phyloP scores from a whole-genome alignment of 208 protist genomes.

The Trypanosomatidae sp. region DNA sequence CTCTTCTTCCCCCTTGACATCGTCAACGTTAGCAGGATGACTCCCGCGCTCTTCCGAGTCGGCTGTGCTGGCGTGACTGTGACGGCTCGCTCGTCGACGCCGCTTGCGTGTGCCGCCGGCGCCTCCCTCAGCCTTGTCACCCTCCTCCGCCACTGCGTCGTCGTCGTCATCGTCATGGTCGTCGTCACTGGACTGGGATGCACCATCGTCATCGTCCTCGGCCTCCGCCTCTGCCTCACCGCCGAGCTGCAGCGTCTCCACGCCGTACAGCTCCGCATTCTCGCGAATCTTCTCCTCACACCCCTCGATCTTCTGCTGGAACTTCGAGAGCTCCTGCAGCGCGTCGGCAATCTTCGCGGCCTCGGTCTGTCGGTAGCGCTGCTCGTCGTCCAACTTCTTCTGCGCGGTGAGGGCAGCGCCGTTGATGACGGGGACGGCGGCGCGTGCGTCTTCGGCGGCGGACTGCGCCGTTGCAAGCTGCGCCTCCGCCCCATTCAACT shows the following conservation, averaged over 20 bases:
- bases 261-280: conserved; percentile 85
- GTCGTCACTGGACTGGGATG: too few relatives aligned
- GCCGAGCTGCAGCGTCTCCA: conserved; percentile 64
- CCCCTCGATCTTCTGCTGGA: conserved; percentile 86
- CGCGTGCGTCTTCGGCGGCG: conserved; percentile 47
- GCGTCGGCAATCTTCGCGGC: conserved; percentile 75
- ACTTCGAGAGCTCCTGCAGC: conserved; percentile 83
- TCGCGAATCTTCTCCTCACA: conserved; percentile 86
- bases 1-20: too few relatives aligned
- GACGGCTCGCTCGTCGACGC: too few relatives aligned
- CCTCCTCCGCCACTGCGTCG: too few relatives aligned
- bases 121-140: too few relatives aligned
- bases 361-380: conserved; percentile 80
- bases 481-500: conserved; percentile 61
- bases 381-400: conserved; percentile 75
- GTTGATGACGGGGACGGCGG: conserved; percentile 57
- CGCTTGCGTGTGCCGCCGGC: too few relatives aligned
- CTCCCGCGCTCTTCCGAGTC: too few relatives aligned
- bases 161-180: too few relatives aligned
- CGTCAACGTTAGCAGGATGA: too few relatives aligned
- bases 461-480: conserved; percentile 55
- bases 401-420: conserved; percentile 67
- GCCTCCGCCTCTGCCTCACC: conserved; percentile 14
- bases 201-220: conserved; percentile 26
- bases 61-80: too few relatives aligned